Percentiles rank a stretch among this genome's conserved stretches.
Conservation (phyloP, 192 early-diverging fungal genomes). For the Rhizoclosmatium sp. region DNA sequence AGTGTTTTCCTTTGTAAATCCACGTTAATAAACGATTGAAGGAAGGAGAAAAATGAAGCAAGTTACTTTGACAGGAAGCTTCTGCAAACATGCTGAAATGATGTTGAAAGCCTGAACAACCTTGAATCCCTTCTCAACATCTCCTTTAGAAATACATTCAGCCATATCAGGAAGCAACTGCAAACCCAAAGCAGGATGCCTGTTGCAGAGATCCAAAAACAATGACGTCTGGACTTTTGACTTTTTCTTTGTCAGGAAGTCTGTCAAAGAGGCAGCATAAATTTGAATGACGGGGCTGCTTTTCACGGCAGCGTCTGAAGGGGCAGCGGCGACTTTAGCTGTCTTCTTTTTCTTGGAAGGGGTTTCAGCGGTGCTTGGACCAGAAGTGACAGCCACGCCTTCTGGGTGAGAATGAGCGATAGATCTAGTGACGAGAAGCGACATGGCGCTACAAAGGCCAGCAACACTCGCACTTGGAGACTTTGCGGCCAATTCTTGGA, state of each 20-base stretch:
- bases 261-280: constrained; percentile 66
- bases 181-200: constrained; percentile 69
- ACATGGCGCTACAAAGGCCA: constrained; percentile 61
- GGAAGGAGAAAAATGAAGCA: not conserved
- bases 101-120: constrained; percentile 41
- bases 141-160: constrained; percentile 26
- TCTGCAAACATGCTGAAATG: constrained; percentile 39
- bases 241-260: constrained; percentile 80
- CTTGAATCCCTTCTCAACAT: constrained; percentile 34
- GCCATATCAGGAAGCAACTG: constrained; percentile 64
- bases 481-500: constrained; percentile 77
- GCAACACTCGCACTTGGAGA: constrained; percentile 61
- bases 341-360: constrained; percentile 45
- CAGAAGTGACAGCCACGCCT: not conserved
- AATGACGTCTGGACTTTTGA: constrained; percentile 73
- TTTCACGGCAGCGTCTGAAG: constrained; percentile 44
- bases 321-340: constrained; percentile 45
- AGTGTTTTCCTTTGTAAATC: constrained; percentile 3
- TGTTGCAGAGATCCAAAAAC: constrained; percentile 70
- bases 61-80: constrained; percentile 31
- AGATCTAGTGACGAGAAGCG: constrained; percentile 58
- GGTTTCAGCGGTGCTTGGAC: not conserved
- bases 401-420: constrained; percentile 12
- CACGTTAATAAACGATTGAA: not conserved
- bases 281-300: constrained; percentile 53